Conservation (phyloP, 2,329 filamentous ascomycete species). For the Periconia macrospinosa region DNA sequence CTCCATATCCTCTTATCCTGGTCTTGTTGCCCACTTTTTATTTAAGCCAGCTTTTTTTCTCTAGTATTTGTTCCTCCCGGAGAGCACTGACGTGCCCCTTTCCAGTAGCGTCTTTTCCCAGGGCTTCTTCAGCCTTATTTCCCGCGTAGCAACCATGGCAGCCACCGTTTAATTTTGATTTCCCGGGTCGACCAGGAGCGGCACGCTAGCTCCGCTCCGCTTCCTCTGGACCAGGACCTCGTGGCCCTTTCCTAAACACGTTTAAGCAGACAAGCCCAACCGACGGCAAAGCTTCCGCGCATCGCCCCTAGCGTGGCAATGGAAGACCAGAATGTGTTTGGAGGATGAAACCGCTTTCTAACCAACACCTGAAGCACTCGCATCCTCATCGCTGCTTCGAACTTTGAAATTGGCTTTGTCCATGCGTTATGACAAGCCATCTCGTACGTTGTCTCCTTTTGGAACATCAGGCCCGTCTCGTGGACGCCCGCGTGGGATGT, state of each 20-base stretch:
- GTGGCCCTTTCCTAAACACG: not conserved
- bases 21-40: not conserved
- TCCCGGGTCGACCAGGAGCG: slow-evolving; percentile 12
- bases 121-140: slow-evolving; percentile 21
- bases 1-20: not conserved
- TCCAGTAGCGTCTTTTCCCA: slow-evolving; percentile 6
- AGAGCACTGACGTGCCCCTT: slow-evolving; percentile 19
- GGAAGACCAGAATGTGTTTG: not conserved
- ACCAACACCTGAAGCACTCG: slow-evolving; percentile 2
- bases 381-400: not conserved
- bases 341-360: slow-evolving; percentile 3
- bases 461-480: too few relatives aligned
- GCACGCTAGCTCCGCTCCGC: slow-evolving; percentile 10
- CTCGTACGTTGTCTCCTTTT: too few relatives aligned
- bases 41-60: too few relatives aligned
- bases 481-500: not conserved
- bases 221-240: not conserved
- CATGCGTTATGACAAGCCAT: too few relatives aligned
- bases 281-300: slow-evolving; percentile 6
- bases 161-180: slow-evolving; percentile 7
- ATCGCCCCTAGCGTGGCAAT: not conserved
- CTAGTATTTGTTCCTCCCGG: not conserved
- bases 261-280: not conserved
- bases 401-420: not conserved
- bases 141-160: slow-evolving; percentile 3